Evolutionary conservation across 176 grass and related monocot species (phyloP), one percentile per base, ranked within the genome.

Genomic region (Otatea glauca): DNA sequence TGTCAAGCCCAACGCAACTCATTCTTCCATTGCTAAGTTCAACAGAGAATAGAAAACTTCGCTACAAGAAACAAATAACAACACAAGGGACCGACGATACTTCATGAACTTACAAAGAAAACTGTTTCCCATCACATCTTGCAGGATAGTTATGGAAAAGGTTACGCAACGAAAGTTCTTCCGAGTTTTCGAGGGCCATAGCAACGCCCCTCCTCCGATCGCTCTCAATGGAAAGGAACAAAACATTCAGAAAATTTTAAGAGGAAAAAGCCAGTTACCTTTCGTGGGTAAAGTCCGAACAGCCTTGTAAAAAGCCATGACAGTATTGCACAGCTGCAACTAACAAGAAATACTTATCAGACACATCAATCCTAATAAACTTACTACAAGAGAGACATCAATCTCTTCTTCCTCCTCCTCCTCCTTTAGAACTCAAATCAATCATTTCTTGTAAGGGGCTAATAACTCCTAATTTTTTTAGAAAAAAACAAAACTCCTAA

Each of bases 1-100:
- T 69, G 24, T 78, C 24, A 83, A 65, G 13, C 56, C 63, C 39
- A 79, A 73, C 44, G 9, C 81, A 79, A 44, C 18, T 17, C 53
- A 37, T 70, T 65, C 67, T 78, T 73, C 20, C 21, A 1, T 29
- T n/a, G 54, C 1, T 29, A 45, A 55, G 47, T 73, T 86, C 68
- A 74, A 65, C 16, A 2, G 21, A 2, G 23, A 68, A n/a, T 24
- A 68, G 50, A 80, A 72, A 80, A 79, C 43, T 16, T 45, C n/a
- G 14, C 25, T 24, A 4, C n/a, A 56, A 25, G 20, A 35, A 74
- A 60, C 9, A 8, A 25, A 42, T 17, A 29, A 24, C 4, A 42
- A 43, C 62, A 81, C 12, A 53, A 23, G 3, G 13, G 17, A 7
- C 20, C 62, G 24, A 27, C 13, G 60, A 14, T 16, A 50, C 59